Base-by-base conservation (phyloP, 441 rosid genomes). In the Geranium incanum region DNA sequence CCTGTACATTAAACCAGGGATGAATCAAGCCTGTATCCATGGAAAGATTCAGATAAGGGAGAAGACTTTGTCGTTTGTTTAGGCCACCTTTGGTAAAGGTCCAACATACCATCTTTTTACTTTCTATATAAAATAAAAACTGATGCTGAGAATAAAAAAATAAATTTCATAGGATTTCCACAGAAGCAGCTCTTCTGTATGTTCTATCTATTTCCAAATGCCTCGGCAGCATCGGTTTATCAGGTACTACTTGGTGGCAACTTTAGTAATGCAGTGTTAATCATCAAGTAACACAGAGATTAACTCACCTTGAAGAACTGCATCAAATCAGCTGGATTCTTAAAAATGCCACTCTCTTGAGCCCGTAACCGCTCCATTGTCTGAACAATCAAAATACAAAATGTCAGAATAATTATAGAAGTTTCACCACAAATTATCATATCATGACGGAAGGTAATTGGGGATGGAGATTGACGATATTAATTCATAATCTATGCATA, bases 291-390 rank as follows among this genome's bases (percentile, higher is more conserved):
- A 69, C 67, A 63, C 64, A 69, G 50, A 78, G 60, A 1, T 7
- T 70, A 68, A 75, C 70, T 81, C 86, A 95, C 99, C 96, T 90
- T 82, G 81, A 95, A 91, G 50, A 95, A 90, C 83, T 92, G 99
- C 95, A 95, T 88, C 37, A 92, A 77, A 81, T 95, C 98, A 59
- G 90, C 81, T 36, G 99, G 98, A 81, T 88, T 95, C 82, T 79
- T 95, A 79, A 95, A 95, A 60, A 88, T 81, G 74, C 97, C 89
- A 77, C 87, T 85, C 82, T 92, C 98, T 2, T 86, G 81, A 79
- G 84, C 84, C 81, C 99, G 88, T 80, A 92, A 81, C 77, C 97
- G 88, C 81, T 95, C 99, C 99, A 95, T 92, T 67, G 95, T 90
- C 99, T 92, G 88, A 72, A 77, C 60, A 52, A 68, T 71, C n/a